Evolutionary conservation across 305 asterid genomes (phyloP).

Genomic region (Solanum hybrid): DNA sequence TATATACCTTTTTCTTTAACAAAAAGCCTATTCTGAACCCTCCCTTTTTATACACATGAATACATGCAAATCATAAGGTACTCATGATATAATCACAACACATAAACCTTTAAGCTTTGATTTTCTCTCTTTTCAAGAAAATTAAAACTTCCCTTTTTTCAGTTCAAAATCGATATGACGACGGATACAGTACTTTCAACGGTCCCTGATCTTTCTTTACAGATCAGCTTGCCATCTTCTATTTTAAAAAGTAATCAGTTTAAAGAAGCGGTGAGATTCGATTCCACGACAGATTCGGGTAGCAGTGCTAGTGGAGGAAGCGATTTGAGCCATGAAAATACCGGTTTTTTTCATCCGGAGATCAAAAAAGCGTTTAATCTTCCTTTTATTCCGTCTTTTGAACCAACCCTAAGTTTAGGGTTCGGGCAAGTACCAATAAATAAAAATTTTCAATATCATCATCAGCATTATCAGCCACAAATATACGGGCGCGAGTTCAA

Average conservation of each 20-base stretch:
- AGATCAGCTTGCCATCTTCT: conserved; percentile 56
- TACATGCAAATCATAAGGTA: conserved; percentile 48
- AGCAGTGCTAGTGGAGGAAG: conserved; percentile 46
- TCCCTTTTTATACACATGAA: not conserved
- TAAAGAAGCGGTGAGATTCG: not conserved
- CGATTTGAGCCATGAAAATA: conserved; percentile 53
- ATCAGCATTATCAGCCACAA: conserved; percentile 31
- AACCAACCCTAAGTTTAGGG: conserved; percentile 47
- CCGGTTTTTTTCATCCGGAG: conserved; percentile 9
- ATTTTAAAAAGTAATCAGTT: not conserved
- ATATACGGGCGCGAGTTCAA: conserved; percentile 39
- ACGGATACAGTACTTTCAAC: not conserved
- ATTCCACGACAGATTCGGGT: conserved; percentile 28
- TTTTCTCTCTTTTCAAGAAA: conserved; percentile 10
- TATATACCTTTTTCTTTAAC: not conserved
- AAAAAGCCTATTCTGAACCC: conserved; percentile 20
- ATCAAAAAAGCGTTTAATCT: not conserved
- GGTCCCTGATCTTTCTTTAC: conserved; percentile 68
- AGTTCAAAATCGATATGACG: conserved; percentile 20
- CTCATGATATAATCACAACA: conserved; percentile 42
- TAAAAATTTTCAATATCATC: conserved; percentile 14
- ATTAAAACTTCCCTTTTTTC: conserved; percentile 13
- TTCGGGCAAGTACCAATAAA: conserved; percentile 20
- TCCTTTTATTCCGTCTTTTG: not conserved
- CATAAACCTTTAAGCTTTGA: not conserved